Conservation (phyloP, 106 monocot species). For the Iris macrosiphon region DNA sequence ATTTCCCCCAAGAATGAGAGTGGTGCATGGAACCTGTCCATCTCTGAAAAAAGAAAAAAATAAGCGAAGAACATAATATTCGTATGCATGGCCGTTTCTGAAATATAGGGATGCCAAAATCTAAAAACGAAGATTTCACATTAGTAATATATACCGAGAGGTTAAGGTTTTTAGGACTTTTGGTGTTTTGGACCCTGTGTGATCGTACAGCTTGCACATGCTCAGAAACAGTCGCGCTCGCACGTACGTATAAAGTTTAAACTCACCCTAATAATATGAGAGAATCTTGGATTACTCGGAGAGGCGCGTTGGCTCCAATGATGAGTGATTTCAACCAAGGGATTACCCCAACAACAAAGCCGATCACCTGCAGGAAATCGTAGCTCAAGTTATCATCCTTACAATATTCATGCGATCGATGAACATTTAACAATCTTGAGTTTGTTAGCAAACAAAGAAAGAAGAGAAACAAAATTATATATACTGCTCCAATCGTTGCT, state of each 20-base stretch:
- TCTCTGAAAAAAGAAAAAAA: conserved; percentile 20
- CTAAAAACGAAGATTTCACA: no score
- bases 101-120: background rate
- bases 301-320: conserved; percentile 20
- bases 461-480: background rate
- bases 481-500: conserved; percentile 36
- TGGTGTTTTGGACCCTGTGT: no score
- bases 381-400: no score
- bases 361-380: conserved; percentile 11
- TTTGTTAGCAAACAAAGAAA: background rate
- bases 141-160: no score
- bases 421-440: background rate
- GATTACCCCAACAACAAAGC: conserved; percentile 23
- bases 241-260: no score
- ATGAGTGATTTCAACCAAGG: conserved; percentile 36
- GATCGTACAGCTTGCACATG: no score
- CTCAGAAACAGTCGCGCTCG: no score
- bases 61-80: background rate
- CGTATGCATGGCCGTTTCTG: background rate
- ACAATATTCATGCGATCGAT: no score
- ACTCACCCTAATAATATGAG: conserved; percentile 24
- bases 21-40: conserved; percentile 34
- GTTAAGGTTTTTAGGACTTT: no score
- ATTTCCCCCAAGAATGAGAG: conserved; percentile 58
- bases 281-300: conserved; percentile 27